Evolutionary conservation across 2,329 filamentous ascomycete species (phyloP).

Genomic region (Colletotrichum eleusines): DNA sequence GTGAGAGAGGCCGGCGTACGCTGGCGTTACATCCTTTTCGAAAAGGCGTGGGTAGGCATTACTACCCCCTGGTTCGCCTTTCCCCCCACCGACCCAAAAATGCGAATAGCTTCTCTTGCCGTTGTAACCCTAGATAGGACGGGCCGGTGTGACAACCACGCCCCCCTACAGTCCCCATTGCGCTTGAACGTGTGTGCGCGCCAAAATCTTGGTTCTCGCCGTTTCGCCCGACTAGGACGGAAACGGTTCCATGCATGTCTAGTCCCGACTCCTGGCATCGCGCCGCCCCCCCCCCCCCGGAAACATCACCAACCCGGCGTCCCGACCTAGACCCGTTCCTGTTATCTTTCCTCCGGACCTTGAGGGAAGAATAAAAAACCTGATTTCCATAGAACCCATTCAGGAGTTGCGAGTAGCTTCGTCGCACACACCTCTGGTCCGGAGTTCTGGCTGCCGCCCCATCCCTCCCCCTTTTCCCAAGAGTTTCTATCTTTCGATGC

Average conservation of each 20-base stretch:
- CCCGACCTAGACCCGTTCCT: slow-evolving; percentile 13
- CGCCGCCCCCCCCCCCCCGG: slow-evolving; percentile 7
- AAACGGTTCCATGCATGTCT: background rate
- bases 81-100: slow-evolving; percentile 10
- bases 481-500: slow-evolving; percentile 9
- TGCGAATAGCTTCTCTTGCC: slow-evolving; percentile 38
- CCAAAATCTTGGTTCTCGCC: slow-evolving; percentile 8
- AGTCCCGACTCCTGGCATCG: slow-evolving; percentile 1
- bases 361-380: slow-evolving; percentile 6
- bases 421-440: background rate
- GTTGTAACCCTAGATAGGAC: background rate
- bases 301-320: slow-evolving; percentile 21
- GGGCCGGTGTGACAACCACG: background rate
- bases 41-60: background rate
- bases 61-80: too few species aligned
- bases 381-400: slow-evolving; percentile 7
- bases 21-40: slow-evolving; percentile 27
- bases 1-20: slow-evolving; percentile 17
- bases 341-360: slow-evolving; percentile 3
- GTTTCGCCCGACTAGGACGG: slow-evolving; percentile 2
- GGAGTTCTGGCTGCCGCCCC: background rate
- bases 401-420: background rate
- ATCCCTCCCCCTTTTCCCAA: background rate
- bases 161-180: background rate
- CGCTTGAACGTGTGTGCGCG: background rate